These are phyloP conservation scores for Fraxinus dipetala DNA, from an alignment of 305 asterid genomes.

Conservation along the genomic window DNA sequence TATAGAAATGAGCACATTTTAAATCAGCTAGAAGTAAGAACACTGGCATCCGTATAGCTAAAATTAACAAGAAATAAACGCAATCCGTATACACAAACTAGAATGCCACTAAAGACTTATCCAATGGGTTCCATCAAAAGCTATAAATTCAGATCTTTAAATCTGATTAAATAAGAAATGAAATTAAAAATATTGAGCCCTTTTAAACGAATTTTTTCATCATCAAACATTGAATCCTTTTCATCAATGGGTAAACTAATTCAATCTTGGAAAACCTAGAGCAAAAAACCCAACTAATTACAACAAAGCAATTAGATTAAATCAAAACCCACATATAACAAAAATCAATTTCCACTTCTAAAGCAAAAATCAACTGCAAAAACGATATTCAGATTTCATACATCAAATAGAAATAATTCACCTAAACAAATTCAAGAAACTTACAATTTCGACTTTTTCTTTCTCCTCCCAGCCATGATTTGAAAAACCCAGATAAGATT, in stretches of 20 bases:
- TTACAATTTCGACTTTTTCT: slow-evolving; percentile 37
- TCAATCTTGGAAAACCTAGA: not conserved
- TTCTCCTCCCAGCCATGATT: slow-evolving; percentile 43
- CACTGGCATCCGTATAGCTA: not conserved
- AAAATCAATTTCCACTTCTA: not conserved
- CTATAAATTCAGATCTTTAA: not conserved
- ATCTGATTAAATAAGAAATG: not conserved
- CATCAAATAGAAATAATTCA: not conserved
- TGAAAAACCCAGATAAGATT: not conserved
- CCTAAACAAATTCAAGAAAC: not conserved
- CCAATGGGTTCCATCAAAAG: not conserved
- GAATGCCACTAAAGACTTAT: not conserved
- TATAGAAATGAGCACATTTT: not conserved
- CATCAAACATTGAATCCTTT: not conserved
- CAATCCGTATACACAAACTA: not conserved
- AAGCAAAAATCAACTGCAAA: not conserved
- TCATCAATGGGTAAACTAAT: not conserved
- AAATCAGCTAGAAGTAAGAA: not conserved
- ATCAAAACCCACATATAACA: not conserved
- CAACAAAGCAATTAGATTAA: not conserved
- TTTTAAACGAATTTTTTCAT: not conserved
- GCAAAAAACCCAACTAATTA: not conserved
- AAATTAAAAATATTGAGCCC: not conserved
- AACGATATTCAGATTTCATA: not conserved
- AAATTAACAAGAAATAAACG: not conserved